These are phyloP conservation scores for Dactylis glomerata DNA, from an alignment of 176 grass and related monocot genomes.

Conservation along the genomic window DNA sequence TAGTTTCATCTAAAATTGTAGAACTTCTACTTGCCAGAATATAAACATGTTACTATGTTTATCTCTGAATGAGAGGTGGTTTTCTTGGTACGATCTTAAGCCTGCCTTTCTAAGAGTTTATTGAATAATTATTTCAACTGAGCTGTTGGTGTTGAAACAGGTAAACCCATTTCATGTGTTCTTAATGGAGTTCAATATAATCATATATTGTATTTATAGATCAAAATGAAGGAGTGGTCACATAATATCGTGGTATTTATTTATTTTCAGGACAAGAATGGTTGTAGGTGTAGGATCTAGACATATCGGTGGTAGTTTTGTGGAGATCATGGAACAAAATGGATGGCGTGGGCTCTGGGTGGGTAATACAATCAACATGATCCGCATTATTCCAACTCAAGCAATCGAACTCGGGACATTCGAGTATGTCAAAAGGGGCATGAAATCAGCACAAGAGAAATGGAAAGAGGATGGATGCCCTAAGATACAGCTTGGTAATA, in stretches of 20 bases:
- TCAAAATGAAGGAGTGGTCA: background rate
- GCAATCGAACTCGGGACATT: background rate
- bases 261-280: background rate
- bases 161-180: background rate
- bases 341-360: background rate
- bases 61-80: background rate
- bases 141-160: background rate
- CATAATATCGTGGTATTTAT: background rate
- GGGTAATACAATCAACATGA: background rate
- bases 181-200: background rate
- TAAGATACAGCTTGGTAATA: background rate
- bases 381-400: background rate
- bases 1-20: background rate
- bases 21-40: background rate
- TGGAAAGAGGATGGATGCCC: background rate
- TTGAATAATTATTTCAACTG: background rate
- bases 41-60: conserved; percentile 15
- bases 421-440: background rate
- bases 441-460: background rate
- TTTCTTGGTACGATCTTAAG: conserved; percentile 9
- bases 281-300: background rate
- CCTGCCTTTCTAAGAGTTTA: background rate
- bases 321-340: background rate
- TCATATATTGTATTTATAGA: background rate
- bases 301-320: background rate